phyloP scores from a whole-genome alignment of 2,329 filamentous ascomycete genomes.

The Pseudocercospora cruenta region DNA sequence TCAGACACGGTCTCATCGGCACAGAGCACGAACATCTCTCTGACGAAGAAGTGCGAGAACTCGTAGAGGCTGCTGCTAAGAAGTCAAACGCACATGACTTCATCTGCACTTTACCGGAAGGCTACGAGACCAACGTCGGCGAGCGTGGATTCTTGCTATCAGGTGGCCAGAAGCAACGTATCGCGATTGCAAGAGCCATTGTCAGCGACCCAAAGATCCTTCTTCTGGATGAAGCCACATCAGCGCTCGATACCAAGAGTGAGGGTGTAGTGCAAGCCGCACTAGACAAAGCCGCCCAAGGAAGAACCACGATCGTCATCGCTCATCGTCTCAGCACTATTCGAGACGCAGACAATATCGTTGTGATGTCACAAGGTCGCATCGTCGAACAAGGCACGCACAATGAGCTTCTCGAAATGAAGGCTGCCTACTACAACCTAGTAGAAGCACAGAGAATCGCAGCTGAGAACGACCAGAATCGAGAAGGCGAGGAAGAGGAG shows the following conservation, averaged over 20 bases:
- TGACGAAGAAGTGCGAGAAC: conserved; percentile 68
- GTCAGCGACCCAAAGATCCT: conserved; percentile 91
- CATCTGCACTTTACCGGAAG: conserved; percentile 77
- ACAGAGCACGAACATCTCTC: conserved; percentile 71
- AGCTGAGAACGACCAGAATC: conserved; percentile 60
- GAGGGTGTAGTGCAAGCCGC: conserved; percentile 94
- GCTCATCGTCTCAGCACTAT: conserved; percentile 95
- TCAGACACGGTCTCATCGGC: conserved; percentile 86
- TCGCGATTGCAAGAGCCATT: conserved; percentile 88
- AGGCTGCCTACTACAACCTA: conserved; percentile 78
- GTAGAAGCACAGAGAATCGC: conserved; percentile 87
- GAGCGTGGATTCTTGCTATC: conserved; percentile 90
- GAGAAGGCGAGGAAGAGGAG: conserved; percentile 48
- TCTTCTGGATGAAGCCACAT: conserved; percentile 92
- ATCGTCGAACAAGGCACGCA: conserved; percentile 94
- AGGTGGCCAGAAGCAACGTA: conserved; percentile 91
- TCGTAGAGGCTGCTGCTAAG: conserved; percentile 79
- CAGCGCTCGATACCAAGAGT: conserved; percentile 88
- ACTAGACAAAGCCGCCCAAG: conserved; percentile 80
- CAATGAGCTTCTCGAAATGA: conserved; percentile 70
- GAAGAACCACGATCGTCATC: conserved; percentile 93
- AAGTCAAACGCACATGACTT: conserved; percentile 97
- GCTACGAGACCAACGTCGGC: conserved; percentile 93
- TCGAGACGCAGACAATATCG: conserved; percentile 90
- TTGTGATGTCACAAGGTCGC: conserved; percentile 83